A percentile compares a stretch with the other conserved stretches of the same genome.
Evolutionary conservation across 148 eudicot genomes (phyloP).

Genomic region (Camellia granthamiana): DNA sequence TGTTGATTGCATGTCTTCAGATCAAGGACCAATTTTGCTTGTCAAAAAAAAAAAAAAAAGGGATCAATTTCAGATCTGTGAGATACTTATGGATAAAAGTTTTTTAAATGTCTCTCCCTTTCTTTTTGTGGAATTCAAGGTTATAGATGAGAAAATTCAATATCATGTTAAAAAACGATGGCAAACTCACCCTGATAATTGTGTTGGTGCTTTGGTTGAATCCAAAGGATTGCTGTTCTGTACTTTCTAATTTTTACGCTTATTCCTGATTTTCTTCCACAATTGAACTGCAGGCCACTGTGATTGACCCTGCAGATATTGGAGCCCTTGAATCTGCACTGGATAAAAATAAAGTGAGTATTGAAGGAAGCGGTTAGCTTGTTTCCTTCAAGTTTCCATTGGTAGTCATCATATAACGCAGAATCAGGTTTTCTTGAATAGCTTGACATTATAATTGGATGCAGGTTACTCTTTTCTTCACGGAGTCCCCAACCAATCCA

Average conservation of each 20-base stretch:
- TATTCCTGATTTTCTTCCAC: not conserved
- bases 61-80: slow-evolving; percentile 1
- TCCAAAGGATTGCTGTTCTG: not conserved
- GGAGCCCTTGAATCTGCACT: slow-evolving; percentile 65
- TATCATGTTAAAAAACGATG: not conserved
- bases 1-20: not conserved
- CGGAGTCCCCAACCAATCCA: slow-evolving; percentile 95
- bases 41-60: no score
- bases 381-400: not conserved
- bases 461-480: slow-evolving; percentile 71
- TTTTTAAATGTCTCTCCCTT: not conserved
- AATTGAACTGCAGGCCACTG: slow-evolving; percentile 57
- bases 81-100: not conserved
- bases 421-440: not conserved
- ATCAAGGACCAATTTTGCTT: not conserved
- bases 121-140: not conserved
- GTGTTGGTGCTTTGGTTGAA: not conserved
- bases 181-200: not conserved
- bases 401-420: not conserved
- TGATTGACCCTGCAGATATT: slow-evolving; percentile 85
- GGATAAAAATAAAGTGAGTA: slow-evolving; percentile 61
- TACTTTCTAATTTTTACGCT: not conserved
- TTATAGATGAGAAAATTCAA: not conserved
- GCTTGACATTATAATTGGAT: slow-evolving; percentile 8
- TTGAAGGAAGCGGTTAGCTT: slow-evolving; percentile 1